These are phyloP conservation scores for Penicillium paxilli DNA, from an alignment of 495 filamentous ascomycete species.

Conservation along the genomic window DNA sequence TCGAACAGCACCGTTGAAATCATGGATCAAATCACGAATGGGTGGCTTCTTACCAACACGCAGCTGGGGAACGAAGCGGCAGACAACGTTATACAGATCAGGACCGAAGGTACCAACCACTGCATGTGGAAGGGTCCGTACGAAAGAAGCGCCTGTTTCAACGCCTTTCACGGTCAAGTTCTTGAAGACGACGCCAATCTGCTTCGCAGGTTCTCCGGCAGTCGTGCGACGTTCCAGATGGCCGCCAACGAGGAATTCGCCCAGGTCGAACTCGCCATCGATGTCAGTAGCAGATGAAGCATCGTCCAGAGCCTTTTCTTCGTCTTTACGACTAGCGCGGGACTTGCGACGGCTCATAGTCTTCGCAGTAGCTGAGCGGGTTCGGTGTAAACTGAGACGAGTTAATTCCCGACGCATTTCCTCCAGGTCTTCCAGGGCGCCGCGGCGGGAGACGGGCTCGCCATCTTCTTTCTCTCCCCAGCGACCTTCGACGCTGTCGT, in stretches of 20 bases:
- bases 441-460: conserved; percentile 58
- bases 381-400: conserved; percentile 54
- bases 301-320: conserved; percentile 35
- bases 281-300: conserved; percentile 21
- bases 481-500: conserved; percentile 50
- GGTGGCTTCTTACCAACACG: conserved; percentile 50
- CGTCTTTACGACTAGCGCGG: conserved; percentile 29
- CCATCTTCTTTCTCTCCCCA: conserved; percentile 77
- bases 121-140: conserved; percentile 73
- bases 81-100: conserved; percentile 72
- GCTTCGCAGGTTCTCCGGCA: conserved; percentile 68
- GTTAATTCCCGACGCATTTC: conserved; percentile 66
- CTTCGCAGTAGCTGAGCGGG: conserved; percentile 30
- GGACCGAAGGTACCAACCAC: conserved; percentile 83
- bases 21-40: conserved; percentile 65
- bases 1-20: conserved; percentile 75
- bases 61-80: conserved; percentile 63
- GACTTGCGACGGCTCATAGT: conserved; percentile 23
- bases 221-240: conserved; percentile 77
- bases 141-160: conserved; percentile 64
- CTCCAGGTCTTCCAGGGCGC: conserved; percentile 72
- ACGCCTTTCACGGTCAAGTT: conserved; percentile 75
- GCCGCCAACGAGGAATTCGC: conserved; percentile 73
- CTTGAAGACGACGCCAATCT: conserved; percentile 82
- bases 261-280: conserved; percentile 67